Conservation (phyloP, 2,329 filamentous ascomycete genomes). For the Gaeumannomyces sp. region DNA sequence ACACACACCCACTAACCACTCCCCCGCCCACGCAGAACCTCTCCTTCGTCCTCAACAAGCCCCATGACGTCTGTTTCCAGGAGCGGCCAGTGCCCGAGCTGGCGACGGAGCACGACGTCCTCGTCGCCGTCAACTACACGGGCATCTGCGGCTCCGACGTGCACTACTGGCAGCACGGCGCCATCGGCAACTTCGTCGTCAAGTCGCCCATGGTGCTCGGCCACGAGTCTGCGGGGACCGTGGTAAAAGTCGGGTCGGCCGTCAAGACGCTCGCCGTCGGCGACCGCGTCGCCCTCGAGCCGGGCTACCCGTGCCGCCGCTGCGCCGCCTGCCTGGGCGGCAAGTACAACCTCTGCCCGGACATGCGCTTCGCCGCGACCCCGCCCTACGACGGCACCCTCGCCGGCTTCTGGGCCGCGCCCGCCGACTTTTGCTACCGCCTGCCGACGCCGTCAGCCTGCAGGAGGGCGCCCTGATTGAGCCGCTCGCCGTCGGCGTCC, state of each 20-base stretch:
- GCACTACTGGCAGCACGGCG: constrained; percentile 29
- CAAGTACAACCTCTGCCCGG: constrained; percentile 30
- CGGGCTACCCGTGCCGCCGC: constrained; percentile 52
- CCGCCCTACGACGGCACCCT: constrained; percentile 29
- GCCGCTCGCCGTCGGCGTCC: constrained; percentile 53
- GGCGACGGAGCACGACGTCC: constrained; percentile 63
- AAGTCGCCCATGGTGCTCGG: constrained; percentile 46
- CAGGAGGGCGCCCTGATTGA: constrained; percentile 51
- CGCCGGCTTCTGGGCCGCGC: constrained; percentile 25
- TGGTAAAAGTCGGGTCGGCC: constrained; percentile 48
- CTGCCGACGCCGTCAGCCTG: constrained; percentile 40
- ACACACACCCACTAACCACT: neutral
- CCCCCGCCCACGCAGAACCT: constrained; percentile 59
- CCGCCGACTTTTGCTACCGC: constrained; percentile 25
- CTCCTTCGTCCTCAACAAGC: constrained; percentile 77
- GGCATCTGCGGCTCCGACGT: constrained; percentile 71
- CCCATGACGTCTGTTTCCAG: constrained; percentile 65
- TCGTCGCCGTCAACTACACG: constrained; percentile 77
- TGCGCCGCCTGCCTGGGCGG: constrained; percentile 33
- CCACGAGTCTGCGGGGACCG: constrained; percentile 59
- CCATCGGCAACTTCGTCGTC: constrained; percentile 54
- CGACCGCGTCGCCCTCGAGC: constrained; percentile 62
- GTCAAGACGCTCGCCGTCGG: constrained; percentile 54
- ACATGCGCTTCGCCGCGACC: constrained; percentile 27
- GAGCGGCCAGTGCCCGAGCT: constrained; percentile 68